Conservation (phyloP, 208 protist species). For the Histomonas meleagridis region DNA sequence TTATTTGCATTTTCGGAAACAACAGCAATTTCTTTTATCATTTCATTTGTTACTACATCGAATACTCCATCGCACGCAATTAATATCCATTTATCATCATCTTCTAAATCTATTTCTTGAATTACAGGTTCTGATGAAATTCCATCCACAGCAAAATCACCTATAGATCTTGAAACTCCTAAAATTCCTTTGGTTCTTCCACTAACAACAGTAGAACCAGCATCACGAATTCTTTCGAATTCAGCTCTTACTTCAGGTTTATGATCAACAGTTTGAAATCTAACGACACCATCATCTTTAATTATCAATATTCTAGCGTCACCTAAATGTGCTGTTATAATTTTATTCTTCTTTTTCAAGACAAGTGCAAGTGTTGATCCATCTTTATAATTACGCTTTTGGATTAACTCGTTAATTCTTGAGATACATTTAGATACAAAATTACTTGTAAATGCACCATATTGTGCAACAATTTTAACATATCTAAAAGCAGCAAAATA, state of each 20-base stretch:
- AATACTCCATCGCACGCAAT: constrained; percentile 24
- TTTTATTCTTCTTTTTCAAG: neutral
- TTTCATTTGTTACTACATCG: neutral
- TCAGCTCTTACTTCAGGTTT: neutral
- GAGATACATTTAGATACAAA: too few relatives aligned
- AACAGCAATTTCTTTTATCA: neutral
- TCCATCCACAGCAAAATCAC: neutral
- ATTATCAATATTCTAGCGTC: neutral
- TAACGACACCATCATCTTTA: neutral
- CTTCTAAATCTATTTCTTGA: neutral
- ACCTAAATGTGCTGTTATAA: neutral
- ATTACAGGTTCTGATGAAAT: neutral
- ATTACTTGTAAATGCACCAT: too few relatives aligned
- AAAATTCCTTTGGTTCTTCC: neutral
- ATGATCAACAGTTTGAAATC: neutral
- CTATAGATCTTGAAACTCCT: neutral
- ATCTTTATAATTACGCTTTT: neutral
- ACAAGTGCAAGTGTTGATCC: neutral
- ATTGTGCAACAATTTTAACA: too few relatives aligned
- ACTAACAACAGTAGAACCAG: neutral
- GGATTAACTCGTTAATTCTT: neutral
- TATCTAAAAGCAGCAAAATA: too few relatives aligned
- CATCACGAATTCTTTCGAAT: neutral
- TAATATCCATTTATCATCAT: neutral
- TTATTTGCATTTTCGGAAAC: neutral